Evolutionary conservation across 495 filamentous ascomycete species (phyloP), one percentile per base, ranked within the genome.

Genomic region (Neurospora hispaniola): DNA sequence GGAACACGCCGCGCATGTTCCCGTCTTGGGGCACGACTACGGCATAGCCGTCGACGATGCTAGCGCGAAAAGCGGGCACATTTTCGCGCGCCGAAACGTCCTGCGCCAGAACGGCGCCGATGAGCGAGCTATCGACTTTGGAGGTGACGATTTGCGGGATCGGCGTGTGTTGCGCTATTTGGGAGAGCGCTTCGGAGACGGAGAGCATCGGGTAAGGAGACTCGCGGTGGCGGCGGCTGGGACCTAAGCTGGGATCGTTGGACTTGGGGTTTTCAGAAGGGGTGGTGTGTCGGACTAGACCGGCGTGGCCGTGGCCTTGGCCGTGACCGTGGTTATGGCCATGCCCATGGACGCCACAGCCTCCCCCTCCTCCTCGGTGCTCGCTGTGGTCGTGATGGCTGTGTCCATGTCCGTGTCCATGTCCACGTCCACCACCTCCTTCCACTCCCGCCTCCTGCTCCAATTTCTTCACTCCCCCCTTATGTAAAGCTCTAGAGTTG

Each of bases 1-100:
- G 95, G 76, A 94, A 98, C 0, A 89, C 82, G 0, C 93, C 93
- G 74, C 90, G 91, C 11, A 89, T 86, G 46, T 88, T 90, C 0
- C 86, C 88, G 44, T 88, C 83, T 9, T 85, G 77, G 11, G 87
- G 81, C 9, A 88, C 89, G 43, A 89, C 83, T 20, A 98, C 87
- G 4, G 96, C 96, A 78, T 99, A 99, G 12, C 96, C 96, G 79
- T 99, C 96, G 4, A 99, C 96, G 72, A 97, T 99, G 78, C 94
- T 97, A 48, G 96, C 96, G 70, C 92, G 88, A 82, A 93, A 99
- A 7, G 96, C 96, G 5, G 96, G 96, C 0, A 98, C 96, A 16
- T 90, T 84, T 77, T 97, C 94, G 31, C 83, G 79, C 4, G 96
- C 93, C 66, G 85, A 87, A 44, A 98, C 90, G 77, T 97, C 92